Conservation (phyloP, 202 grass and related monocot species). For the Schoenoplectus tabernaemontani region DNA sequence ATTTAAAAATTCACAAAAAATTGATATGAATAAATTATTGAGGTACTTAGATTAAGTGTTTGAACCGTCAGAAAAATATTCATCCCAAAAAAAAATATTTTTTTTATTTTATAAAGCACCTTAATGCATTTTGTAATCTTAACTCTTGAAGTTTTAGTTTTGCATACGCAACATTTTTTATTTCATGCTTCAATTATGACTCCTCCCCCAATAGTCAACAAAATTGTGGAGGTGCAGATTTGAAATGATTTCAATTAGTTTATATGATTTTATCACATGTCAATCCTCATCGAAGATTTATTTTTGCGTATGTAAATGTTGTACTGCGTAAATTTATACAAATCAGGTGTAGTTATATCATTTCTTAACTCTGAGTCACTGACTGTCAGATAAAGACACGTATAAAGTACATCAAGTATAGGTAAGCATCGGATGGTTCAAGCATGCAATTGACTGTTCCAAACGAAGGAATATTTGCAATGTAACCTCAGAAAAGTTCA, state of each 20-base stretch:
- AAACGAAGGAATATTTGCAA: background rate
- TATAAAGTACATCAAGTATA: background rate
- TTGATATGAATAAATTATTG: no score
- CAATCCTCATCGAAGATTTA: conserved; percentile 16
- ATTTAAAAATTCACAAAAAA: no score
- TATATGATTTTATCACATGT: no score
- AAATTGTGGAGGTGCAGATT: background rate
- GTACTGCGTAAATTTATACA: background rate
- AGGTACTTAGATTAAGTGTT: no score
- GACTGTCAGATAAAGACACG: conserved; percentile 49
- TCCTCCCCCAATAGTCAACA: no score
- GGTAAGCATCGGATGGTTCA: conserved; percentile 7
- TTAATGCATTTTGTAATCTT: no score
- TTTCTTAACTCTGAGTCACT: conserved; percentile 31
- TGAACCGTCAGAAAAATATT: background rate
- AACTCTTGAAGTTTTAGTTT: no score
- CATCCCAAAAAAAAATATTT: no score
- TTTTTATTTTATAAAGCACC: no score
- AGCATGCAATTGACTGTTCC: background rate
- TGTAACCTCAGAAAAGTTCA: background rate
- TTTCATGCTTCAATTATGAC: background rate
- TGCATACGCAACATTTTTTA: no score
- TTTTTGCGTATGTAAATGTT: conserved; percentile 14
- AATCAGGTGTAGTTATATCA: background rate
- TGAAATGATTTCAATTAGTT: background rate